Percentiles rank a stretch among this genome's conserved stretches.
Evolutionary conservation across 139 green algal species (phyloP).

Genomic region (Tetraselmis striata): DNA sequence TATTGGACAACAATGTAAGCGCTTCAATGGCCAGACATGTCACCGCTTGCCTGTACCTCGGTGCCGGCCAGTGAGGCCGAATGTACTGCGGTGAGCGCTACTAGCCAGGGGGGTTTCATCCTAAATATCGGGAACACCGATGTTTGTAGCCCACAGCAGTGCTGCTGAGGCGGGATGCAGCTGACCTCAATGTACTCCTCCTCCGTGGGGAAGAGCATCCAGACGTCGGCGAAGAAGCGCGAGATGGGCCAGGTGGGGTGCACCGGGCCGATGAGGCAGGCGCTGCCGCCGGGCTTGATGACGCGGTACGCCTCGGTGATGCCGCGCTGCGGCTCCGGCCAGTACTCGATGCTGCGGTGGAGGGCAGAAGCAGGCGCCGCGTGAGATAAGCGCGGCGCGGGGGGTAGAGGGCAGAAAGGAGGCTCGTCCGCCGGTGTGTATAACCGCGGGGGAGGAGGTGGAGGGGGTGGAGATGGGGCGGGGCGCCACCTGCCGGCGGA

Average conservation of each 20-base stretch:
- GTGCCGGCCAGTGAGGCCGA: too few species aligned
- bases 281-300: conserved; percentile 80
- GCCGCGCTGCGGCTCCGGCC: conserved; percentile 84
- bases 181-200: conserved; percentile 83
- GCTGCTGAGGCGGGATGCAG: background rate
- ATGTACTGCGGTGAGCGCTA: too few species aligned
- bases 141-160: too few species aligned
- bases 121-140: too few species aligned
- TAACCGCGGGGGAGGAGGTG: background rate
- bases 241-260: conserved; percentile 82
- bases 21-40: too few species aligned
- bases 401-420: background rate
- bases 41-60: too few species aligned
- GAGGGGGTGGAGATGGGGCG: background rate
- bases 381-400: background rate
- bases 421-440: background rate
- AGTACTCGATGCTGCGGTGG: conserved; percentile 72
- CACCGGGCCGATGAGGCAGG: conserved; percentile 89
- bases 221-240: conserved; percentile 81
- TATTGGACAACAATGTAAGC: too few species aligned
- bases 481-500: conserved; percentile 67
- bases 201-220: conserved; percentile 96
- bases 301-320: conserved; percentile 79
- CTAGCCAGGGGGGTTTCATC: too few species aligned
- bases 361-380: background rate